Evolutionary conservation across 805 yeast genomes (phyloP), one percentile per base, ranked within the genome.

Genomic region (Cephaloascus albidus): DNA sequence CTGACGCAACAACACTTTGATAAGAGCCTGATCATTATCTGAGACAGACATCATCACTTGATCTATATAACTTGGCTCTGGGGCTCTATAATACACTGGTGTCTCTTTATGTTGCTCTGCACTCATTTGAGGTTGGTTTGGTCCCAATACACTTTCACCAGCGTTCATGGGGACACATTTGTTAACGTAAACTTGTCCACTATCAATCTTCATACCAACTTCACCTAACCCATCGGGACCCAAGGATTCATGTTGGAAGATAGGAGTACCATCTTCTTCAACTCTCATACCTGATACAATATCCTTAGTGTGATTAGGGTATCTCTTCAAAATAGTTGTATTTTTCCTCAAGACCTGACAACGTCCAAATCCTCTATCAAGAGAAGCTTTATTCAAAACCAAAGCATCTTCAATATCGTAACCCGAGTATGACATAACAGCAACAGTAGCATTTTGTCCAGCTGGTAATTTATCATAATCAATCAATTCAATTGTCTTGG

Each of bases 391-490:
- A 63, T 93, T 93, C 51, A 93, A 65, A 17, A 93, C 97, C 55
- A 93, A 72, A 4, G 98, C 98, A 79, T 93, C 98, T 65, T 93
- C 97, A 58, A 93, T 93, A 85, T 93, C 98, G 58, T 93, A 93
- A 46, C 98, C 98, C 0, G 97, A 90, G 55, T 93, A 93, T 5
- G 96, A 87, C 98, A 93, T 93, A 31, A 93, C 98, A 2, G 98
- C 98, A 42, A 93, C 98, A 1, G 95, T 85, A 8, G 98, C 98
- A 59, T 93, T 93, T 63, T 93, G 98, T 5, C 98, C 98, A 3
- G 98, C 98, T 3, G 98, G 98, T 33, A 93, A 69, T 57, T 93
- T 89, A 61, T 93, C 98, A 58, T 93, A 93, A 45, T 90, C 85
- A 46, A 93, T 90, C 45, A 93, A 70, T 63, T 93, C 98, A 49